Evolutionary conservation across 495 filamentous ascomycete species (phyloP), one percentile per base, ranked within the genome.

Genomic region (Eremomyces bilateralis): DNA sequence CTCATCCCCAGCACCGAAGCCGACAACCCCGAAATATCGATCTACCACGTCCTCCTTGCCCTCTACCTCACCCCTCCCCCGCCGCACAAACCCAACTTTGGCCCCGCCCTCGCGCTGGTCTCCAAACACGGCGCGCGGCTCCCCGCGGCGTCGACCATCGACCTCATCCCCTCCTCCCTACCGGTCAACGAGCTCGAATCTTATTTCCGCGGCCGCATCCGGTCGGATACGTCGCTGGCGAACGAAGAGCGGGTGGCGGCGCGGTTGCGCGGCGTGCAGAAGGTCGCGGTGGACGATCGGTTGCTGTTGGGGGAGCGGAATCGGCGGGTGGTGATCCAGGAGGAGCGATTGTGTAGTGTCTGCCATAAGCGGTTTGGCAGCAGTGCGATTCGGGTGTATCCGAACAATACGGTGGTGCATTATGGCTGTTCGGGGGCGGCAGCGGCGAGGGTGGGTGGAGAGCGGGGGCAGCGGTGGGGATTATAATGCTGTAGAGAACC

Each of bases 341-440:
- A 97, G 45, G 83, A 94, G 42, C 64, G 79, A 38, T 74, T 88
- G 16, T 97, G 88, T 51, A 72, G 76, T 8, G 76, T 88, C 24
- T 97, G 88, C 50, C 74, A 91, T 52, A 94, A 93, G 58, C 58
- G 88, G 37, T 64, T 97, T 41, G 88, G 90, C 4, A 72, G 79
- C 11, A 88, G 76, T 53, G 88, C 90, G 15, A 76, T 95, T 34
- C 67, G 71, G 49, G 72, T 78, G 36, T 67, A 70, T 48, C 71
- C 76, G 29, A 67, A 73, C 38, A 43, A 69, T 67, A 60, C 50
- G 59, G 65, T 46, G 34, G 49, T 53, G 38, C 49, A 50, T 48
- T 48, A 50, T 39, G 49, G 37, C 17, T 55, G 47, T 47, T 40
- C 47, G 32, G 47, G 49, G 32, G 44, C 33, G 42, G 37, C 3